phyloP scores from a whole-genome alignment of 495 filamentous ascomycete species.

The Hamigera avellanea region DNA sequence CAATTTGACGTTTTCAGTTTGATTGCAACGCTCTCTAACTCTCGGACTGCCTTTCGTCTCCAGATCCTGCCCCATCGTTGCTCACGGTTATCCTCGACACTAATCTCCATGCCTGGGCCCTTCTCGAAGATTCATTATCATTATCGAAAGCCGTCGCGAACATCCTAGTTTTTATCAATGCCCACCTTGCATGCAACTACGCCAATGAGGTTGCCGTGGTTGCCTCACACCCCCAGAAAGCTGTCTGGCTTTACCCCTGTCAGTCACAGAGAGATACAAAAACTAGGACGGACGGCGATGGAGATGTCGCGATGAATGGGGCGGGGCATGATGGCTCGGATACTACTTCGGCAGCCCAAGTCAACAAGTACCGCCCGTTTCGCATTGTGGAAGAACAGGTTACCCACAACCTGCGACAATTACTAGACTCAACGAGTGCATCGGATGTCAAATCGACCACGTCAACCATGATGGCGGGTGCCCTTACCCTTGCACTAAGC shows the following conservation, averaged over 20 bases:
- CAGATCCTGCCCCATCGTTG: conserved; percentile 70
- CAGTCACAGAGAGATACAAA: conserved; percentile 11
- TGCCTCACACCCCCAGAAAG: conserved; percentile 73
- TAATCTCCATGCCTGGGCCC: conserved; percentile 88
- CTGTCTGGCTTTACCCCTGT: conserved; percentile 78
- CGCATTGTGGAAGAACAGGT: conserved; percentile 70
- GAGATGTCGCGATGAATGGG: conserved; percentile 25
- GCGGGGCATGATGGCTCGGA: conserved; percentile 4
- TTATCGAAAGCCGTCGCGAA: conserved; percentile 77
- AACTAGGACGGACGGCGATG: conserved; percentile 22
- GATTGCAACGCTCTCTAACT: background rate
- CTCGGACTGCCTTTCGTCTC: background rate
- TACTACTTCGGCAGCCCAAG: conserved; percentile 24
- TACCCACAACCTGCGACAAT: conserved; percentile 51
- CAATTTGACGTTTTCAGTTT: background rate
- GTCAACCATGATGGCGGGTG: conserved; percentile 79
- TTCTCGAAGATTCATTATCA: conserved; percentile 63
- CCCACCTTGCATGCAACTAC: conserved; percentile 85
- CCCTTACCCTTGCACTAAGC: conserved; percentile 75
- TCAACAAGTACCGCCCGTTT: conserved; percentile 94
- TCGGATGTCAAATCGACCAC: conserved; percentile 47
- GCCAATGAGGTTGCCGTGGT: conserved; percentile 89
- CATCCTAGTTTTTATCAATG: conserved; percentile 92
- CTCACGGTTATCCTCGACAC: conserved; percentile 90
- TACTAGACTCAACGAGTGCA: conserved; percentile 54